Percentiles rank a stretch among this genome's conserved stretches.
Evolutionary conservation across 164 flowering plant species (phyloP).

Genomic region (Euptelea pleiosperma): DNA sequence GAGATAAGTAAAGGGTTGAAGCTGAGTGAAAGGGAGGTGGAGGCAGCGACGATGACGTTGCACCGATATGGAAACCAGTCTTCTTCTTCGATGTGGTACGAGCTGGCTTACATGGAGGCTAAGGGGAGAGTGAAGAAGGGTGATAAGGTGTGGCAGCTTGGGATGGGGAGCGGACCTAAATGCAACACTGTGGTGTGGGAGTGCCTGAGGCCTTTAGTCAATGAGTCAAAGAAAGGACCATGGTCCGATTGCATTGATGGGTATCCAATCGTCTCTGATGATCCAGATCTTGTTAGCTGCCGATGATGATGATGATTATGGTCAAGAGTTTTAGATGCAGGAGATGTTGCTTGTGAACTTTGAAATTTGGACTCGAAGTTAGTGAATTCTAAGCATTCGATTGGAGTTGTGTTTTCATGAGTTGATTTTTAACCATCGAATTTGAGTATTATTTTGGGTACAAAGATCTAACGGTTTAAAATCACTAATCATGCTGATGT

Average conservation of each 20-base stretch:
- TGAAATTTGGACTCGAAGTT: too few relatives aligned
- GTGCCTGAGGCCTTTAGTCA: constrained; percentile 39
- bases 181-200: constrained; percentile 48
- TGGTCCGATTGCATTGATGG: constrained; percentile 43
- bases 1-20: constrained; percentile 52
- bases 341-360: too few relatives aligned
- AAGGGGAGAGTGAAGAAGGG: constrained; percentile 54
- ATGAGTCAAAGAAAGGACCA: constrained; percentile 41
- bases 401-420: too few relatives aligned
- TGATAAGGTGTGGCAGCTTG: constrained; percentile 58
- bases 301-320: too few relatives aligned
- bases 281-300: too few relatives aligned
- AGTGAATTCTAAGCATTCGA: too few relatives aligned
- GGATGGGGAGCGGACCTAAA: constrained; percentile 62
- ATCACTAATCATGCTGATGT: too few relatives aligned
- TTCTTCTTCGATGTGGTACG: constrained; percentile 65
- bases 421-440: too few relatives aligned
- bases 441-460: too few relatives aligned
- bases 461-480: too few relatives aligned
- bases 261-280: constrained; percentile 28
- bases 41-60: constrained; percentile 59
- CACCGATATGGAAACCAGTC: constrained; percentile 70
- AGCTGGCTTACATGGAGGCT: constrained; percentile 58
- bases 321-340: too few relatives aligned
- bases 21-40: constrained; percentile 44